Conservation (phyloP, 306 rosid genomes). For the Cicer pinnatifidum region DNA sequence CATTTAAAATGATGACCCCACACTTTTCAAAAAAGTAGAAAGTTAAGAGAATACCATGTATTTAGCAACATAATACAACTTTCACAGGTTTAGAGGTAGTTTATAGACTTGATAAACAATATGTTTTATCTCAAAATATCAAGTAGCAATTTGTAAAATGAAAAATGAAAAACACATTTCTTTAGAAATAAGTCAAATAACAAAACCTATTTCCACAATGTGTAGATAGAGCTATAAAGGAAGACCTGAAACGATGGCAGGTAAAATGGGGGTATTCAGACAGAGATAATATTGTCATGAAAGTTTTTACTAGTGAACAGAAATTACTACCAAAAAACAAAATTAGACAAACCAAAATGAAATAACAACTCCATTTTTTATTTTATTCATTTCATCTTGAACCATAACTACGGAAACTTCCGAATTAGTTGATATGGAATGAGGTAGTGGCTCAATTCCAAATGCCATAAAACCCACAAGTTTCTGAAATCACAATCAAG, state of each 20-base stretch:
- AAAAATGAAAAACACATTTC: neutral
- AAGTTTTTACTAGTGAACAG: neutral
- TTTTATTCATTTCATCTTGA: constrained; percentile 1
- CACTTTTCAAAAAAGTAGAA: neutral
- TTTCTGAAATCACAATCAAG: constrained; percentile 24
- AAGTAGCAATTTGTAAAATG: constrained; percentile 5
- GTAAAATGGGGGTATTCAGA: neutral
- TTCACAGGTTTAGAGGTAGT: neutral
- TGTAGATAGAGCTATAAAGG: neutral
- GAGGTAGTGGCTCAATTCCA: constrained; percentile 11
- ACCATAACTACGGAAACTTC: neutral
- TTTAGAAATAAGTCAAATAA: constrained; percentile 15
- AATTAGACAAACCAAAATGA: constrained; percentile 2
- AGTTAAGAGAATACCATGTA: neutral
- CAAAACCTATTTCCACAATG: neutral
- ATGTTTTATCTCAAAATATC: neutral
- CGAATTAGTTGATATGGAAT: constrained; percentile 12
- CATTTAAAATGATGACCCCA: neutral
- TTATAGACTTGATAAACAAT: constrained; percentile 4
- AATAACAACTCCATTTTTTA: constrained; percentile 15
- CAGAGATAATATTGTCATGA: constrained; percentile 2
- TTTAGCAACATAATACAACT: neutral
- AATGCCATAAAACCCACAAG: constrained; percentile 4
- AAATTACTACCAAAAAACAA: constrained; percentile 15
- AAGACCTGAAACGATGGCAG: neutral